Evolutionary conservation across 768 basidiomycete species (phyloP).

Genomic region (Trametes maxima): DNA sequence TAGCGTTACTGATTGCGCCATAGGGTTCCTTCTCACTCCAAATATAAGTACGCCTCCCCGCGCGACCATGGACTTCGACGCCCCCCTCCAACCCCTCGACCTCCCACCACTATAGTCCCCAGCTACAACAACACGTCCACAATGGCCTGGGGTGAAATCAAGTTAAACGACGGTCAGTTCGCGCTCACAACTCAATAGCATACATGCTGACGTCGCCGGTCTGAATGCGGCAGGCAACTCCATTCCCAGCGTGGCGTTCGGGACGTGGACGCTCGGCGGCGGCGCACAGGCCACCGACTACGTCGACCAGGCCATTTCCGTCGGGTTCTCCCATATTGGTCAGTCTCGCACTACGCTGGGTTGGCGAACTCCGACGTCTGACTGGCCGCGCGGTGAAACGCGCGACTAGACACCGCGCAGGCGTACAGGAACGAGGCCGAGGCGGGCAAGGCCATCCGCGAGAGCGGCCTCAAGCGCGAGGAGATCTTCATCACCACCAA

Average conservation of each 20-base stretch:
- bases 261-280: slow-evolving; percentile 66
- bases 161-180: slow-evolving; percentile 58
- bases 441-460: slow-evolving; percentile 48
- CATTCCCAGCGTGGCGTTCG: slow-evolving; percentile 59
- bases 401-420: slow-evolving; percentile 57
- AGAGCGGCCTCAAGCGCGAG: slow-evolving; percentile 57
- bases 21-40: background rate
- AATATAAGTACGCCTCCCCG: background rate
- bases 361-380: background rate
- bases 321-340: slow-evolving; percentile 68
- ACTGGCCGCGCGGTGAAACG: no score
- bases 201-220: no score
- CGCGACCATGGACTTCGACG: background rate
- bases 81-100: background rate
- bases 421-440: slow-evolving; percentile 62
- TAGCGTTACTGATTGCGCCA: background rate
- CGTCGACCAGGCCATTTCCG: slow-evolving; percentile 62
- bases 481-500: slow-evolving; percentile 71
- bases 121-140: background rate
- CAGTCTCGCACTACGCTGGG: slow-evolving; percentile 21
- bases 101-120: background rate
- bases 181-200: background rate
- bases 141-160: slow-evolving; percentile 66
- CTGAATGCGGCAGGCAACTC: slow-evolving; percentile 45
- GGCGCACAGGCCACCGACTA: slow-evolving; percentile 53